Conservation (phyloP, 2,329 filamentous ascomycete species). For the Sporothrix dimorphospora region DNA sequence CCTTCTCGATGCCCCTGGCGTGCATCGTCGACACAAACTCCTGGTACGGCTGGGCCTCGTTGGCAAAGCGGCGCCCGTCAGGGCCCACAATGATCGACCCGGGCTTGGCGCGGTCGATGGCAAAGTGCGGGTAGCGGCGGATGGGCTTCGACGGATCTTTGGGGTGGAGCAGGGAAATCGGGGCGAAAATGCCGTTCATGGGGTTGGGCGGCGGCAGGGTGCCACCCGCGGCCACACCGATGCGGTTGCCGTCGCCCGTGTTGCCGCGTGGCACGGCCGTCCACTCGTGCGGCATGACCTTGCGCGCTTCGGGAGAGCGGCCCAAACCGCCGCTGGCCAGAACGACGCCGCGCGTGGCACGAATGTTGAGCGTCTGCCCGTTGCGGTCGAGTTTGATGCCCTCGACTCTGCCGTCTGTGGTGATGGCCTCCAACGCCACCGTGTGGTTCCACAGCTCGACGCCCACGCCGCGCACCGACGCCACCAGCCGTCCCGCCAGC, state of each 20-base stretch:
- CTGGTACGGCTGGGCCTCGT: constrained; percentile 2
- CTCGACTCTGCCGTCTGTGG: not conserved
- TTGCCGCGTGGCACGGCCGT: not conserved
- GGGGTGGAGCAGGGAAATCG: not conserved
- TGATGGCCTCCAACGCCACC: not conserved
- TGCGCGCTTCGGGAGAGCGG: not conserved
- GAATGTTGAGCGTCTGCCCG: not conserved
- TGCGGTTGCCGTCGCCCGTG: not conserved
- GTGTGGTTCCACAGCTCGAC: not conserved
- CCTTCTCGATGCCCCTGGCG: not conserved
- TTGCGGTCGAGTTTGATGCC: not conserved
- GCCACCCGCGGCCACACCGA: not conserved
- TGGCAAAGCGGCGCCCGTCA: not conserved
- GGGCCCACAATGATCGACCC: not conserved
- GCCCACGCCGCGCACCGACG: not conserved
- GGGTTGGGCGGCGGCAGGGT: not conserved
- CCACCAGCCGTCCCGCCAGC: not conserved
- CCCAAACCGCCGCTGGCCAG: not conserved
- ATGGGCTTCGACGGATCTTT: not conserved
- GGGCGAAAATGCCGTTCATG: not conserved
- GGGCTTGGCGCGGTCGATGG: not conserved
- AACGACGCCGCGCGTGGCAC: not conserved
- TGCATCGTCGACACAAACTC: constrained; percentile 9
- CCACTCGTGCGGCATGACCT: constrained; percentile 8
- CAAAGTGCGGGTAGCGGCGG: not conserved